These are phyloP conservation scores for Rostrohypoxylon terebratum DNA, from an alignment of 495 filamentous ascomycete genomes.

Conservation along the genomic window DNA sequence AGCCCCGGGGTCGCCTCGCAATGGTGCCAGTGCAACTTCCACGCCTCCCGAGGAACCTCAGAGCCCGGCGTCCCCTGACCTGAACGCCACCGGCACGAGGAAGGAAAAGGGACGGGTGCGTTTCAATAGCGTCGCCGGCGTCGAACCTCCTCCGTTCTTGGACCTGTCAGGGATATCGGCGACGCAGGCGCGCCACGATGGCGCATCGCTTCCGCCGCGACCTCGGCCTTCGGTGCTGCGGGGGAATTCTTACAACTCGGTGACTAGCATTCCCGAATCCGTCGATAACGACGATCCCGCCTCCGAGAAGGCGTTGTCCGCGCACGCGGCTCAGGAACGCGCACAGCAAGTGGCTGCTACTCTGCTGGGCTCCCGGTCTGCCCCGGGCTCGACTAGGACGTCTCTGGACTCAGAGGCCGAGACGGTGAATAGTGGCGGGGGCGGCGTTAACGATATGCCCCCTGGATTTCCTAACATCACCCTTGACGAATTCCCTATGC, in stretches of 20 bases:
- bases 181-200: slow-evolving; percentile 24
- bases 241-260: slow-evolving; percentile 50
- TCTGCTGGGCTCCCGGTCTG: slow-evolving; percentile 51
- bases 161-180: slow-evolving; percentile 33
- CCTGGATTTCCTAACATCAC: slow-evolving; percentile 39
- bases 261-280: slow-evolving; percentile 46
- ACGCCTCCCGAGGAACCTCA: slow-evolving; percentile 45
- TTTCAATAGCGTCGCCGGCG: slow-evolving; percentile 48
- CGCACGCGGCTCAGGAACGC: slow-evolving; percentile 54
- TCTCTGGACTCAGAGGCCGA: slow-evolving; percentile 53
- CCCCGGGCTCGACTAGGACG: slow-evolving; percentile 52
- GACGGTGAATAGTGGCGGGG: slow-evolving; percentile 18
- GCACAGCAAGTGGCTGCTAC: slow-evolving; percentile 53
- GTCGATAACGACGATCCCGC: slow-evolving; percentile 42
- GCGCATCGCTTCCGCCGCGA: slow-evolving; percentile 25
- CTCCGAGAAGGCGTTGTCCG: slow-evolving; percentile 52
- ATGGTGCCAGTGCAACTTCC: slow-evolving; percentile 40
- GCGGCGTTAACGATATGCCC: slow-evolving; percentile 18
- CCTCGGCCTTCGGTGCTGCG: slow-evolving; percentile 53
- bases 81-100: slow-evolving; percentile 30
- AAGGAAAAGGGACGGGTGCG: slow-evolving; percentile 51
- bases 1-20: slow-evolving; percentile 32
- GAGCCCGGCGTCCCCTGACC: slow-evolving; percentile 34
- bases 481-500: slow-evolving; percentile 32
- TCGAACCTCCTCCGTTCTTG: slow-evolving; percentile 36